These are phyloP conservation scores for Aethionema arabicum DNA, from an alignment of 345 rosid species.

Conservation along the genomic window DNA sequence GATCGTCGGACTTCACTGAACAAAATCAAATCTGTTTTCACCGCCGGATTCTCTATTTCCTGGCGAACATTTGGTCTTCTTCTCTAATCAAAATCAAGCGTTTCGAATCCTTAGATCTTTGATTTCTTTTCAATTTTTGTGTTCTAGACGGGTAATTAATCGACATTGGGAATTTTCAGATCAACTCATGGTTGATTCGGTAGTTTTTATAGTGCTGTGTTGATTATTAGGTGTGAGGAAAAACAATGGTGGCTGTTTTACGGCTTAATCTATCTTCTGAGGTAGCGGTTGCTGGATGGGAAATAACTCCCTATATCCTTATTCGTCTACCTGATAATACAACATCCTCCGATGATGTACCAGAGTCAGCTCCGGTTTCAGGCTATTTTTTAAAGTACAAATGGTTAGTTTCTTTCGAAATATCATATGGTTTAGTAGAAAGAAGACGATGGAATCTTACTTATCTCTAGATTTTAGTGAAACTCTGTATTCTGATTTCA, in stretches of 20 bases:
- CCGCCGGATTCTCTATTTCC: too few species aligned
- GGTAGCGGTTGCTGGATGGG: conserved; percentile 81
- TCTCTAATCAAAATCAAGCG: too few species aligned
- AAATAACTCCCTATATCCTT: conserved; percentile 81
- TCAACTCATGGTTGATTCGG: too few species aligned
- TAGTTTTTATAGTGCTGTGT: conserved; percentile 35
- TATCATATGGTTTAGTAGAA: background rate
- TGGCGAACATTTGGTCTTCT: too few species aligned
- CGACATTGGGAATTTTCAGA: too few species aligned
- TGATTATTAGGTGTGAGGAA: conserved; percentile 38
- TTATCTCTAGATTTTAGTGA: conserved; percentile 9
- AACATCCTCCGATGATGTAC: conserved; percentile 56
- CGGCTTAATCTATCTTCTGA: conserved; percentile 84
- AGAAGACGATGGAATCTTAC: background rate
- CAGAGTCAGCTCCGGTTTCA: conserved; percentile 66
- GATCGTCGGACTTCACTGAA: too few species aligned
- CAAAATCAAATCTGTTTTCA: too few species aligned
- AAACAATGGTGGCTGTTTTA: conserved; percentile 83
- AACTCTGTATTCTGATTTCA: too few species aligned
- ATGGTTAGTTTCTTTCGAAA: conserved; percentile 52
- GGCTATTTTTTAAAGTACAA: conserved; percentile 76
- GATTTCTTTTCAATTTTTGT: too few species aligned
- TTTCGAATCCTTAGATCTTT: too few species aligned
- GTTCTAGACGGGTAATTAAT: background rate
- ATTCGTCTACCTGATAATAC: conserved; percentile 59